A percentile compares a stretch with the other conserved stretches of the same genome.
phyloP scores from a whole-genome alignment of 2,329 filamentous ascomycete genomes.

The Magnaporthales sp. region DNA sequence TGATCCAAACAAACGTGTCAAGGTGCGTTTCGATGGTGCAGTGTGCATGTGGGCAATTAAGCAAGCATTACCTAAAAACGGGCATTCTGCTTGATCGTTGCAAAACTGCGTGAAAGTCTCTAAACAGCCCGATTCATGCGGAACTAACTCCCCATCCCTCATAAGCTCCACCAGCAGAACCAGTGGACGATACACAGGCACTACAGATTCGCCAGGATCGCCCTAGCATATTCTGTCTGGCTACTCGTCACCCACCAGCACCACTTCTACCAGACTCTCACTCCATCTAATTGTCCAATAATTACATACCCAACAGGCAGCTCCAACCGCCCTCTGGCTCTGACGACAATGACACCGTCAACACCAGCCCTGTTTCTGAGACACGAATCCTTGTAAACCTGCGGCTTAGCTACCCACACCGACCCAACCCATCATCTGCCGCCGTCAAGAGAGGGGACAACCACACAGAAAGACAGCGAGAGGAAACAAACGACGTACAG shows the following conservation, averaged over 20 bases:
- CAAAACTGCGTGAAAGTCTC: background rate
- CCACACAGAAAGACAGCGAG: slow-evolving; percentile 5
- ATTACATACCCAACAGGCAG: background rate
- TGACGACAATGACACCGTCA: background rate
- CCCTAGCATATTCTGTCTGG: background rate
- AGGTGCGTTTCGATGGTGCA: background rate
- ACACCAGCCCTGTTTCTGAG: slow-evolving; percentile 28
- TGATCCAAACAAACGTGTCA: background rate
- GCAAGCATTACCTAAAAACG: background rate
- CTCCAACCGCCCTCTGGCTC: background rate
- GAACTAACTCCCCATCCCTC: background rate
- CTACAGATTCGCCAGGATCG: background rate
- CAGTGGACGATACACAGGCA: background rate
- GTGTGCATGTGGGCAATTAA: background rate
- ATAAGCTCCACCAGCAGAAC: slow-evolving; percentile 2
- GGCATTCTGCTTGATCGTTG: background rate
- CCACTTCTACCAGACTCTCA: background rate
- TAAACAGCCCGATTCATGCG: slow-evolving; percentile 6
- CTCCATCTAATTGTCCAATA: background rate
- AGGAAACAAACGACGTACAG: slow-evolving; percentile 1
- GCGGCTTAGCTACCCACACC: background rate
- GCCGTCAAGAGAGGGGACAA: background rate
- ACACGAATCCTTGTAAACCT: slow-evolving; percentile 27
- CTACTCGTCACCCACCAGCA: background rate
- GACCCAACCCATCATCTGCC: background rate